Percentiles rank a stretch among this genome's conserved stretches.
phyloP scores from a whole-genome alignment of 768 basidiomycete genomes.

The Tricholomella constricta region DNA sequence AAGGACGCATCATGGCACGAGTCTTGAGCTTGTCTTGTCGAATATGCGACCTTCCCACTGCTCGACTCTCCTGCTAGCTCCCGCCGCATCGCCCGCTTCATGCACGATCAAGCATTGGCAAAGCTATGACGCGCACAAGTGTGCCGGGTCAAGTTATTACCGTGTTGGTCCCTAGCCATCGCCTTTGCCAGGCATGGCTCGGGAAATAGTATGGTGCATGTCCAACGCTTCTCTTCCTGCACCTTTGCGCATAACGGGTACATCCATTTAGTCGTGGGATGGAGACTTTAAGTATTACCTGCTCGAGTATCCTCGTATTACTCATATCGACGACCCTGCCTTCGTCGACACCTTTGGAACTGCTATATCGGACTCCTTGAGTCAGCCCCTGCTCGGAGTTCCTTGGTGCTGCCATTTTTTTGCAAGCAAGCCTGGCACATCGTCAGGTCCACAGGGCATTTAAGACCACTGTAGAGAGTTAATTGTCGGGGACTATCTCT shows the following conservation, averaged over 20 bases:
- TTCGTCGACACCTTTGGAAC: constrained; percentile 68
- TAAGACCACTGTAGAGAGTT: constrained; percentile 50
- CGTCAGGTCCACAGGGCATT: no score
- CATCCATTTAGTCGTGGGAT: constrained; percentile 47
- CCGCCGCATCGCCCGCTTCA: not conserved
- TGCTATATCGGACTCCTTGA: constrained; percentile 71
- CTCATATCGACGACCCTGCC: constrained; percentile 65
- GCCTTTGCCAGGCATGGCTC: constrained; percentile 47
- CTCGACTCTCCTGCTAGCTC: not conserved
- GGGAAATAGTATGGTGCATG: no score
- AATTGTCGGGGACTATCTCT: constrained; percentile 60
- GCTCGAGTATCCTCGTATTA: constrained; percentile 68
- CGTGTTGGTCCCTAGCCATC: not conserved
- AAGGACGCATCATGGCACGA: not conserved
- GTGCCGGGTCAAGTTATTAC: constrained; percentile 5
- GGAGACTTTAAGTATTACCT: constrained; percentile 78
- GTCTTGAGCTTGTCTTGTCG: not conserved
- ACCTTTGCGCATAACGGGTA: not conserved
- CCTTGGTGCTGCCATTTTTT: constrained; percentile 38
- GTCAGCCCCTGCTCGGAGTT: constrained; percentile 30
- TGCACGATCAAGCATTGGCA: constrained; percentile 33
- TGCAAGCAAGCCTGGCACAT: no score
- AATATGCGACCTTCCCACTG: not conserved
- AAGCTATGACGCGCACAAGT: constrained; percentile 55
- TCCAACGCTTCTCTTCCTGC: not conserved